Base-by-base conservation (phyloP, 2,329 filamentous ascomycete genomes). In the Monosporascus sp. region DNA sequence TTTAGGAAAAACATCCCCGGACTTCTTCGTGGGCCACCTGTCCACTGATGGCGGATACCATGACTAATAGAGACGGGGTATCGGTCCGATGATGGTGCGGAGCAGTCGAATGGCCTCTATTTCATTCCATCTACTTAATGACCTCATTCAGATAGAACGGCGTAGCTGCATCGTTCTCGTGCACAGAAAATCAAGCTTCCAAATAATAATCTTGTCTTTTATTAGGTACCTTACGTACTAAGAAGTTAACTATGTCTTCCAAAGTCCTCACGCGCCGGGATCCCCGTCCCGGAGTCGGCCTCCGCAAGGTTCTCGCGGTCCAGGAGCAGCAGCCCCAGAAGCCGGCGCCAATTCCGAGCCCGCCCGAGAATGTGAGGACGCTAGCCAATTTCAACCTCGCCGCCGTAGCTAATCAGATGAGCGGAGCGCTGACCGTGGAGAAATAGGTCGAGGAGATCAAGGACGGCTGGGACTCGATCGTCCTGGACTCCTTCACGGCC, bases 401-500 rank as follows among this genome's bases (percentile, higher is more conserved):
- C 44, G 38, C 24, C 7, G 48, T 53, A 37, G 50, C 45, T 6
- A 44, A 8, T 15, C 49, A 41, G 18, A 43, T 3, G 17, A 35
- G 31, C 48, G 37, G 37, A 37, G 41, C 47, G 8, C 31, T 48
- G 27, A 31, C 4, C 35, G 11, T 14, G 41, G 9, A 5, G 25
- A 37, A n/a, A 38, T 41, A 69, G 68, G 55, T 60, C 15, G 64
- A 66, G 2, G 55, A 52, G 8, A 59, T 71, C 37, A 68, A 65
- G 45, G 62, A 63, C n/a, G 64, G 66, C 44, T 70, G 71, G 43
- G 71, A 77, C 60, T 73, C 73, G 6, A 74, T 79, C 64, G 70
- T 65, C 0, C 60, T 80, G 24, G 62, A 69, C 11, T 68, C 78
- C 57, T 89, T 89, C 70, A 87, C 84, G 2, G 73, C 77, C 51